These are phyloP conservation scores for Cladorrhinum sp. DNA, from an alignment of 2,329 filamentous ascomycete species.

Conservation along the genomic window DNA sequence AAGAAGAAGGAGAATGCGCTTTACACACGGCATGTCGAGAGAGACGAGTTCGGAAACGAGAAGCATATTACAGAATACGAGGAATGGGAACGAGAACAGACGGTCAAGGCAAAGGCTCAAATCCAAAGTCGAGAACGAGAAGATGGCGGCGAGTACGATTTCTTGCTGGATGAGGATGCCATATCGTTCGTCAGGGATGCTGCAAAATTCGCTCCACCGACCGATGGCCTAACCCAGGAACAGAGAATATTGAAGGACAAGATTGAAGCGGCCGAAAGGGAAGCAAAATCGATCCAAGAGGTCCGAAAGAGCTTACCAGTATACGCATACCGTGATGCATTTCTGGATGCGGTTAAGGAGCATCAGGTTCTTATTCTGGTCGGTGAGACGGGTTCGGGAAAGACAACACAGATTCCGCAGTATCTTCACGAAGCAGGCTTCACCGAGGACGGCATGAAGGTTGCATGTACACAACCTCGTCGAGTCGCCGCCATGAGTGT, in stretches of 20 bases:
- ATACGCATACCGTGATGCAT: conserved; percentile 79
- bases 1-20: conserved; percentile 87
- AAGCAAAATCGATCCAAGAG: conserved; percentile 83
- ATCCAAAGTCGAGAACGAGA: conserved; percentile 71
- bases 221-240: conserved; percentile 64
- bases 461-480: conserved; percentile 91
- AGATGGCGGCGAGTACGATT: conserved; percentile 83
- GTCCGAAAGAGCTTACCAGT: conserved; percentile 88
- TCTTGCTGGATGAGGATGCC: conserved; percentile 78
- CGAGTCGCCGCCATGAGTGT: conserved; percentile 97
- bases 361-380: conserved; percentile 90
- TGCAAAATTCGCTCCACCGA: conserved; percentile 26
- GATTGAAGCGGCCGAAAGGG: conserved; percentile 84
- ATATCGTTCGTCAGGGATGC: conserved; percentile 30
- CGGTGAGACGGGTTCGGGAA: conserved; percentile 91
- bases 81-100: conserved; percentile 91
- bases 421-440: conserved; percentile 91
- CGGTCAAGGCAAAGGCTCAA: conserved; percentile 81
- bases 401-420: conserved; percentile 92
- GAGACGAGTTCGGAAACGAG: conserved; percentile 82
- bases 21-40: conserved; percentile 86
- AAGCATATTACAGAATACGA: conserved; percentile 91
- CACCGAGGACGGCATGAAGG: conserved; percentile 77
- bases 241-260: conserved; percentile 75
- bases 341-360: conserved; percentile 80